Base-by-base conservation (phyloP, 2,329 filamentous ascomycete species). In the Neonectria ditissima region DNA sequence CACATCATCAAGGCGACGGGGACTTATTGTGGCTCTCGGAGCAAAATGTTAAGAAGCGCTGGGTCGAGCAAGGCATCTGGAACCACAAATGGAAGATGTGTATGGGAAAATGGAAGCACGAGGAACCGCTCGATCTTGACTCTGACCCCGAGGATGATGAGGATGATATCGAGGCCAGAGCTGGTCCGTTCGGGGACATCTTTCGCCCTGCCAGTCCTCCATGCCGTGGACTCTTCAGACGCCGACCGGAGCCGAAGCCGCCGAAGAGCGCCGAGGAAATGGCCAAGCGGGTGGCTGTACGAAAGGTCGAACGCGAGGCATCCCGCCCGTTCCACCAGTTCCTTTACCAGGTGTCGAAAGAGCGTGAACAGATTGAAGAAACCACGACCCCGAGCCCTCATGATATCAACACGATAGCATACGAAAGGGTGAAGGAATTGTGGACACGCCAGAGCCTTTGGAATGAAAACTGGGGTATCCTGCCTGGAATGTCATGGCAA, bases 251-350 rank as follows among this genome's bases (percentile, higher is more conserved):
- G 13, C 16, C 37, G 37, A 16, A 7, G 32, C 32, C 14, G 6
- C 4, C 32, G 6, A 34, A 34, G 14, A 34, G 32, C 32, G 32
- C 13, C 14, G 5, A 34, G 5, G 32, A 34, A 16, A 1, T 34
- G 14, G 32, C 32, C 16, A 5, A 34, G 14, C 32, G 32, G 16
- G 5, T 16, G 32, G 2, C 32, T 39, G 16, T 39, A 18, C 16
- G 37, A 28, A 14, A 71, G 83, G 14, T 28, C 26, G 28, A 56
- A n/a, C 41, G 43, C 4, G 43, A 56, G 5, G 54, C 43, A 18
- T 47, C 54, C 10, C 54, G 54, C 9, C 54, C 43, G 18, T 56
- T 56, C 43, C 24, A 56, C 14, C 54, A 24, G 16, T 56, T 56
- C 18, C 11, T 47, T 10, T 41, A 37, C 13, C 18, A 47, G n/a